Conservation (phyloP, 2,329 filamentous ascomycete species). For the Claviceps digitariae region DNA sequence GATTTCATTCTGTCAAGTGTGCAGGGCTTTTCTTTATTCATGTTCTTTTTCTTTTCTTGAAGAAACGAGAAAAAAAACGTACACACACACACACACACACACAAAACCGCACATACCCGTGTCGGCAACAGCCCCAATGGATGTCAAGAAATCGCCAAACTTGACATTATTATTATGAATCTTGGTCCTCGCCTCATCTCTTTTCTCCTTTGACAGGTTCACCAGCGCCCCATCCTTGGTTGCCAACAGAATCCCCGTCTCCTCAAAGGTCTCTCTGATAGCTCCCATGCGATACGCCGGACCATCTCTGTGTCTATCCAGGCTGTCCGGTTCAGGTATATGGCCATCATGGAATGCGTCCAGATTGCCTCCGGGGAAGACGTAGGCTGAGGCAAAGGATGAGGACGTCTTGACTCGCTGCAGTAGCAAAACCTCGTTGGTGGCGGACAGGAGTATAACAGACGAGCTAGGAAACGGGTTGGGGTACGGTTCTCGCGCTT, state of each 20-base stretch:
- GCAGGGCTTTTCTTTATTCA: too few relatives aligned
- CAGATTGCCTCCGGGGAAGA: conserved; percentile 86
- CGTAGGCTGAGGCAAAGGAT: conserved; percentile 82
- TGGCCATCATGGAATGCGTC: conserved; percentile 62
- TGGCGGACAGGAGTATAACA: conserved; percentile 71
- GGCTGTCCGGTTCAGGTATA: conserved; percentile 30
- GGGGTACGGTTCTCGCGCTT: conserved; percentile 37
- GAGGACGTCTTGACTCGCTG: conserved; percentile 72
- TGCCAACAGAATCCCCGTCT: conserved; percentile 78
- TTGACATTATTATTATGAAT: conserved; percentile 53
- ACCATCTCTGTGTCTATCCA: conserved; percentile 54
- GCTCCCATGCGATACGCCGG: conserved; percentile 67
- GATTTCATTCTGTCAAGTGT: too few relatives aligned
- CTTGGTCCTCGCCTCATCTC: conserved; percentile 50
- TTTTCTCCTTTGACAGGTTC: conserved; percentile 42
- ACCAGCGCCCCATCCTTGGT: conserved; percentile 40
- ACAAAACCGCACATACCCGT: conserved; percentile 32
- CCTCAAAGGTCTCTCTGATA: conserved; percentile 86
- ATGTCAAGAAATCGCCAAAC: conserved; percentile 52
- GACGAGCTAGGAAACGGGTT: conserved; percentile 61
- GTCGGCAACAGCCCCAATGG: conserved; percentile 48
- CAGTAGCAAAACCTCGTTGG: conserved; percentile 77
- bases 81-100: not conserved
- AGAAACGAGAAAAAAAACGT: not conserved
- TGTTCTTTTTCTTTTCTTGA: not conserved